A percentile compares a stretch with the other conserved stretches of the same genome.
Conservation (phyloP, 805 yeast genomes). For the Ogataea salicorniae region DNA sequence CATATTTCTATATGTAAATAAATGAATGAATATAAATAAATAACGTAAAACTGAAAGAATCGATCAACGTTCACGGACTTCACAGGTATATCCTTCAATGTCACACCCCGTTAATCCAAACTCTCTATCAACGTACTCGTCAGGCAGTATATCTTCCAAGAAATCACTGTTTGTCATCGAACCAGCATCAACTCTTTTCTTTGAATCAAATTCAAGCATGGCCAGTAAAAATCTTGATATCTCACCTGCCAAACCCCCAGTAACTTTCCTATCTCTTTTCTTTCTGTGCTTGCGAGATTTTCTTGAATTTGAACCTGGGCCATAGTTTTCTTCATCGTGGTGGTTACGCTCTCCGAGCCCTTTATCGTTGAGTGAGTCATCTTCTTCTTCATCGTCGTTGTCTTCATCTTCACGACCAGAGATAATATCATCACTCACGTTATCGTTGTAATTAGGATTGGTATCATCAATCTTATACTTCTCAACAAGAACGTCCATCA, state of each 20-base stretch:
- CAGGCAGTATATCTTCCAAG: conserved; percentile 32
- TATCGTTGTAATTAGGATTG: conserved; percentile 3
- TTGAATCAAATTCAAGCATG: conserved; percentile 46
- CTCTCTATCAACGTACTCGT: conserved; percentile 20
- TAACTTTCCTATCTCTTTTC: too few relatives aligned
- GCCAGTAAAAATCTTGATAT: conserved; percentile 43
- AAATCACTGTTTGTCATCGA: conserved; percentile 50
- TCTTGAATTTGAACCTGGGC: too few relatives aligned
- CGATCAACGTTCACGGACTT: conserved; percentile 5
- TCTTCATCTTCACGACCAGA: too few relatives aligned
- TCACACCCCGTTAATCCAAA: conserved; percentile 30
- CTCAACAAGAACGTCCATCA: conserved; percentile 43
- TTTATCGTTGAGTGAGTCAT: too few relatives aligned
- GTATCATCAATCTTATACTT: conserved; percentile 39
- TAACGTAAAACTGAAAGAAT: background rate
- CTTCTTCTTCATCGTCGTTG: background rate
- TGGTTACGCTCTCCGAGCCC: too few relatives aligned
- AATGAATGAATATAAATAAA: background rate
- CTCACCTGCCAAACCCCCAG: conserved; percentile 31
- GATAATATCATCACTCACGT: too few relatives aligned
- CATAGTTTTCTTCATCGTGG: too few relatives aligned
- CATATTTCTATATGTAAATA: background rate
- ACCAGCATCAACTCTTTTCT: conserved; percentile 49
- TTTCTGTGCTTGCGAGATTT: too few relatives aligned
- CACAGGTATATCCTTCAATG: conserved; percentile 28